phyloP scores from a whole-genome alignment of 108 stramenopile species.

The Craspedostauros australis region DNA sequence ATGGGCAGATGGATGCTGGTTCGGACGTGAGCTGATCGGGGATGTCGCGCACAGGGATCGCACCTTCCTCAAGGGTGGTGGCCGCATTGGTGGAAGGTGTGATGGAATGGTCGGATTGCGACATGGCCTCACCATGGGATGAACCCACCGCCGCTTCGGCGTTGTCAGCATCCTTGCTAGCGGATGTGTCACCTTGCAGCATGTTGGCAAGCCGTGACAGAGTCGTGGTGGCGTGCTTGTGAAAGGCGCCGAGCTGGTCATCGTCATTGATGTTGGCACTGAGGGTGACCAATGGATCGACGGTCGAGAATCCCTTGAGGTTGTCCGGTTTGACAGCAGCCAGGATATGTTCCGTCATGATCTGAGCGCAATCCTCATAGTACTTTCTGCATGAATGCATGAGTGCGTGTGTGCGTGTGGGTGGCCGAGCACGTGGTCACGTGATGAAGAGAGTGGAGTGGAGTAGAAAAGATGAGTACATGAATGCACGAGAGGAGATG shows the following conservation, averaged over 20 bases:
- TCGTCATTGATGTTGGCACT: constrained; percentile 31
- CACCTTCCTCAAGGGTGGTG: constrained; percentile 47
- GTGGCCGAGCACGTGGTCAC: background rate
- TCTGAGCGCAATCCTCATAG: constrained; percentile 92
- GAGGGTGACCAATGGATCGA: constrained; percentile 68
- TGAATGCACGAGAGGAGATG: background rate
- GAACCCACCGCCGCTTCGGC: constrained; percentile 20
- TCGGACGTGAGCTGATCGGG: constrained; percentile 57
- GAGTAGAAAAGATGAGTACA: no score
- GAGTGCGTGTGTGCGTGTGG: background rate
- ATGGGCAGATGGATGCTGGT: constrained; percentile 46
- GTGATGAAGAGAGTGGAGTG: background rate
- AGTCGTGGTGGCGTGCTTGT: constrained; percentile 17
- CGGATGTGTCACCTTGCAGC: constrained; percentile 27
- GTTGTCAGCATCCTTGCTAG: constrained; percentile 7
- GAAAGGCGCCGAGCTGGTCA: constrained; percentile 21
- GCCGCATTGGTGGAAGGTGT: constrained; percentile 22
- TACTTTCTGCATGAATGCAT: constrained; percentile 74
- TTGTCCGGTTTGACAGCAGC: constrained; percentile 75
- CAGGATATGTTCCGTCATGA: constrained; percentile 86
- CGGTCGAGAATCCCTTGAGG: constrained; percentile 59
- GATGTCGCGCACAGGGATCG: constrained; percentile 63
- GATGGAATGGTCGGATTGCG: constrained; percentile 17
- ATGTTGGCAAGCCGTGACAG: constrained; percentile 28
- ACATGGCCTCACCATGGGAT: constrained; percentile 5